Evolutionary conservation across 768 basidiomycete species (phyloP).

Genomic region (Leccinum broughii): DNA sequence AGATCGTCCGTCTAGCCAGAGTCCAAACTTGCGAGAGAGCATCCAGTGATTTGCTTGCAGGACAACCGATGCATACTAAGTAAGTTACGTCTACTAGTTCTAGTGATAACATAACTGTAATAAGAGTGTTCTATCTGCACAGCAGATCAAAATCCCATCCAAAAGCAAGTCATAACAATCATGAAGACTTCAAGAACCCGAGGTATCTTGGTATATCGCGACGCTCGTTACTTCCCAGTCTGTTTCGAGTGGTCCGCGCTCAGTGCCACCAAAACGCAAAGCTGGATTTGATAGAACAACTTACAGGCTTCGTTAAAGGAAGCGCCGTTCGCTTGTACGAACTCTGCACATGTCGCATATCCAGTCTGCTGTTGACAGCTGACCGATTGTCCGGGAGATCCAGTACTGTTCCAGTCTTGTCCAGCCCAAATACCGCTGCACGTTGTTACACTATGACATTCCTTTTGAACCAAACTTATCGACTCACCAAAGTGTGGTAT

Average conservation of each 20-base stretch:
- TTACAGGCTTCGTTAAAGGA: conserved; percentile 76
- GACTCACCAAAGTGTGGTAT: conserved; percentile 76
- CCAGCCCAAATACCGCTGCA: conserved; percentile 88
- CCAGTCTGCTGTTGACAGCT: conserved; percentile 87
- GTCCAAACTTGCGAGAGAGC: too few species aligned
- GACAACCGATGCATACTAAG: conserved; percentile 7
- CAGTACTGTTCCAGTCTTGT: conserved; percentile 67
- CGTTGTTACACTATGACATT: conserved; percentile 6
- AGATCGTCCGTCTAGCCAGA: too few species aligned
- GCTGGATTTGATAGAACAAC: conserved; percentile 32
- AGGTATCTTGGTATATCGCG: conserved; percentile 61
- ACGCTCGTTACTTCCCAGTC: conserved; percentile 84
- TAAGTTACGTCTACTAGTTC: conserved; percentile 17
- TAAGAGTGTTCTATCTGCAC: conserved; percentile 12
- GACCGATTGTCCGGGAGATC: conserved; percentile 80
- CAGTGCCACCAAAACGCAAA: neutral
- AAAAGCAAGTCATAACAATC: conserved; percentile 4
- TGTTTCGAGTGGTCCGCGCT: conserved; percentile 27
- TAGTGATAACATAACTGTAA: conserved; percentile 9
- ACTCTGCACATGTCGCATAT: conserved; percentile 76
- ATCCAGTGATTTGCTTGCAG: too few species aligned
- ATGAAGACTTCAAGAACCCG: conserved; percentile 8
- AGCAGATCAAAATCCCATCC: conserved; percentile 9
- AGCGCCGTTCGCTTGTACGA: conserved; percentile 68
- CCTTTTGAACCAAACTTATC: conserved; percentile 10